These are phyloP conservation scores for Saccharomycopsis fermentans DNA, from an alignment of 805 yeast species.

Conservation along the genomic window DNA sequence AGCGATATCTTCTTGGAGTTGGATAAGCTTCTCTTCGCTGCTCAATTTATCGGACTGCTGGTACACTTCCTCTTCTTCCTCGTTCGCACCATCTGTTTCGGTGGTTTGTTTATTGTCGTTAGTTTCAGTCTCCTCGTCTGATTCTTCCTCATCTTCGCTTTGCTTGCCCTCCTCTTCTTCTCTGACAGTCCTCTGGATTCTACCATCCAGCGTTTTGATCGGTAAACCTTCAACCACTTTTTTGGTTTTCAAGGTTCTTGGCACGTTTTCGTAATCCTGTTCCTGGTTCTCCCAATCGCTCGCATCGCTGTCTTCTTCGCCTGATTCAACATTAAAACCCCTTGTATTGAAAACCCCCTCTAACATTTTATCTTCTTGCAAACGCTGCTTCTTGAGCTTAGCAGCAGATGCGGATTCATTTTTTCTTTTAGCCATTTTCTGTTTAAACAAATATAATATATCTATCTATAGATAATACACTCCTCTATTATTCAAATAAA, in stretches of 20 bases:
- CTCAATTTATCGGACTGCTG: conserved; percentile 31
- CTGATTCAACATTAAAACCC: neutral
- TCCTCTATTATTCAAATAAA: too few species aligned
- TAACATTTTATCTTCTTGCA: too few species aligned
- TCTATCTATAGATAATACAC: too few species aligned
- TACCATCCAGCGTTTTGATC: conserved; percentile 62
- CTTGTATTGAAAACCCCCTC: neutral
- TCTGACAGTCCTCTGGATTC: conserved; percentile 54
- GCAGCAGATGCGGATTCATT: conserved; percentile 7
- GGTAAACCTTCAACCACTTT: conserved; percentile 62
- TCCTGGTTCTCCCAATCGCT: conserved; percentile 62
- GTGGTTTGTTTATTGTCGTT: conserved; percentile 20
- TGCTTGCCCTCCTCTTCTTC: conserved; percentile 23
- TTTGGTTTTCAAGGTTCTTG: conserved; percentile 46
- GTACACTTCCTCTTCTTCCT: conserved; percentile 25
- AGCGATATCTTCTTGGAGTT: conserved; percentile 77
- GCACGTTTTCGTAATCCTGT: conserved; percentile 66
- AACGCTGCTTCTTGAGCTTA: conserved; percentile 15
- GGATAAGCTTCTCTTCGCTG: conserved; percentile 43
- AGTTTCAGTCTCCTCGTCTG: conserved; percentile 14
- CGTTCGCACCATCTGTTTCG: conserved; percentile 25
- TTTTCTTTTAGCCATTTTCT: conserved; percentile 17
- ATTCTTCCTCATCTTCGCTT: conserved; percentile 19
- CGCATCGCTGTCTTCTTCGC: conserved; percentile 37
- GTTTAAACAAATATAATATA: too few species aligned